phyloP scores from a whole-genome alignment of 495 filamentous ascomycete species.

The Penicillium coffeae region DNA sequence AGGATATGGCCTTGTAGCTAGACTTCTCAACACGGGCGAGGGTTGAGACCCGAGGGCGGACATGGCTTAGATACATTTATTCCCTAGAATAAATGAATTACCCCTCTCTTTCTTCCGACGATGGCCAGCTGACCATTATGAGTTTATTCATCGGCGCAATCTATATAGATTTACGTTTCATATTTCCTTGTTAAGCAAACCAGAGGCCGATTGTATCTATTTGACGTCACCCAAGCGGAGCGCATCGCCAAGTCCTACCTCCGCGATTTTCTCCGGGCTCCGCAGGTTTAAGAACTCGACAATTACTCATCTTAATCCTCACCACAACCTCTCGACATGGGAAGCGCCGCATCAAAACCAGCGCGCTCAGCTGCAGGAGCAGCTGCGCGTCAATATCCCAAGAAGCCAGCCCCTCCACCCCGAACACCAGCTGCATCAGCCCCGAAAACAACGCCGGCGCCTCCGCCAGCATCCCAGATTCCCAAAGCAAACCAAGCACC shows the following conservation, averaged over 20 bases:
- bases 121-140: no score
- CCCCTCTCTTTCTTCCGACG: no score
- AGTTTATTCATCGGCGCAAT: no score
- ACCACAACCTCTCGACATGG: conserved; percentile 43
- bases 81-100: no score
- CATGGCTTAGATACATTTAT: no score
- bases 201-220: conserved; percentile 13
- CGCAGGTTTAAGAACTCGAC: conserved; percentile 18
- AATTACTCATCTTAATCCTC: conserved; percentile 1
- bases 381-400: conserved; percentile 54
- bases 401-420: conserved; percentile 36
- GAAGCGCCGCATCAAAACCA: conserved; percentile 60
- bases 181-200: no score
- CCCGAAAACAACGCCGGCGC: conserved; percentile 11
- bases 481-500: conserved; percentile 14
- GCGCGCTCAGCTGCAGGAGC: conserved; percentile 50
- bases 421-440: conserved; percentile 19
- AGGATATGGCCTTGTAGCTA: no score
- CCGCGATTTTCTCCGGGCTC: conserved; percentile 21
- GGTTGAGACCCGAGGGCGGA: no score
- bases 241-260: conserved; percentile 22
- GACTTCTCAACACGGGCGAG: no score
- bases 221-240: conserved; percentile 27
- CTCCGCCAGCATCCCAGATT: conserved; percentile 25
- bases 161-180: no score